Conservation (phyloP, 768 basidiomycete species). For the Coprinellus micaceus region DNA sequence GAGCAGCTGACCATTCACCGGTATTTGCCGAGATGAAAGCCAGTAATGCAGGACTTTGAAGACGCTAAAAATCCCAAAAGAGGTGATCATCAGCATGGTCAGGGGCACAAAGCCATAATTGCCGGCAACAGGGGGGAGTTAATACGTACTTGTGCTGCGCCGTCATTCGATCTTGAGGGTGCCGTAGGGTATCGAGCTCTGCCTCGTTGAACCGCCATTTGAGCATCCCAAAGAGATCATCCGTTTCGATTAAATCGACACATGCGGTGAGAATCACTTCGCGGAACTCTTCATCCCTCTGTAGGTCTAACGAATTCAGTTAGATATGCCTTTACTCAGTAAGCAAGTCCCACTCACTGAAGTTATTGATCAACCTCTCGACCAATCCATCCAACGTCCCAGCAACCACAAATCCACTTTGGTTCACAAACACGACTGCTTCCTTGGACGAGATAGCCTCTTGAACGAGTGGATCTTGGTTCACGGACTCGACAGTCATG, state of each 20-base stretch:
- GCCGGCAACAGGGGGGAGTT: background rate
- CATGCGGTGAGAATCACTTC: constrained; percentile 41
- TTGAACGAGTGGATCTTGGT: constrained; percentile 16
- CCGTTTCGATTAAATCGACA: constrained; percentile 39
- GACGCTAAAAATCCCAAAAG: constrained; percentile 22
- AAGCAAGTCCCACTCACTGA: constrained; percentile 23
- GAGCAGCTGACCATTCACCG: constrained; percentile 27
- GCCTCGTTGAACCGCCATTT: constrained; percentile 36
- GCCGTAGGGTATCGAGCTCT: constrained; percentile 16
- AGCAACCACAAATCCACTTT: constrained; percentile 29
- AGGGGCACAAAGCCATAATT: background rate
- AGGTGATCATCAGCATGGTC: background rate
- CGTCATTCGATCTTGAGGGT: constrained; percentile 25
- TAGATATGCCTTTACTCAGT: background rate
- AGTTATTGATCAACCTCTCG: constrained; percentile 34
- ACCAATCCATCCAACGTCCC: constrained; percentile 43
- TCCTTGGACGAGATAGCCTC: constrained; percentile 24
- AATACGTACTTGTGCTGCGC: constrained; percentile 36
- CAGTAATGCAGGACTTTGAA: constrained; percentile 36
- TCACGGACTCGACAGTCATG: constrained; percentile 17
- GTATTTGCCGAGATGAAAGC: constrained; percentile 28
- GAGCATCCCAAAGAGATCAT: constrained; percentile 36
- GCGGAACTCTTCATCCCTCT: constrained; percentile 33
- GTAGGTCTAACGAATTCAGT: constrained; percentile 21
- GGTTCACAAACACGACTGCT: constrained; percentile 23